Evolutionary conservation across 257 asterid species (phyloP).

Genomic region (Solanum bulbocastanum): DNA sequence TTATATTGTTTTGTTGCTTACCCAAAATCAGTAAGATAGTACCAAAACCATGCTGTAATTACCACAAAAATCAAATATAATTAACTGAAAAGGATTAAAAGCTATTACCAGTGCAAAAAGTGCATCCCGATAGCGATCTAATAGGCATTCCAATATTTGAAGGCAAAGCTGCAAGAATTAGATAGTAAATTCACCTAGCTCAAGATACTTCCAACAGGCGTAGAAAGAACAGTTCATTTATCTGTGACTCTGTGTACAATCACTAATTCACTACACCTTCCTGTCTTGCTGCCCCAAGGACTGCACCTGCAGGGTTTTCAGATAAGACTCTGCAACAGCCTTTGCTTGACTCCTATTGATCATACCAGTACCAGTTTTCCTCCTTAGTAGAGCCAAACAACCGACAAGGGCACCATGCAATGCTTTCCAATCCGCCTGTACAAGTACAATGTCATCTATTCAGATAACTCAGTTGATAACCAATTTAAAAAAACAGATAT

Average conservation of each 20-base stretch:
- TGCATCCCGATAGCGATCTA: conserved; percentile 49
- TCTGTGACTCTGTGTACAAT: not conserved
- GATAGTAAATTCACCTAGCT: not conserved
- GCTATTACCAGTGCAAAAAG: conserved; percentile 50
- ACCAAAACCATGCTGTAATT: not conserved
- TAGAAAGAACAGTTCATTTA: not conserved
- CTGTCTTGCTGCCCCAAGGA: conserved; percentile 84
- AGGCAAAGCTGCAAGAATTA: conserved; percentile 71
- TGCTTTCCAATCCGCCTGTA: conserved; percentile 98
- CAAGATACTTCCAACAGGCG: not conserved
- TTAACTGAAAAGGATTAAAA: not conserved
- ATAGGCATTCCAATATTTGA: conserved; percentile 80
- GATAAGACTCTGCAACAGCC: conserved; percentile 57
- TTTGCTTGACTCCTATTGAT: conserved; percentile 48
- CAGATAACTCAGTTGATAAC: not conserved
- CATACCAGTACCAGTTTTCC: conserved; percentile 54
- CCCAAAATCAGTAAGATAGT: not conserved
- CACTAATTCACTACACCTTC: conserved; percentile 39
- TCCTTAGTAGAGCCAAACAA: conserved; percentile 76
- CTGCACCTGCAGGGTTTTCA: conserved; percentile 62
- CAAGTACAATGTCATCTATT: conserved; percentile 20
- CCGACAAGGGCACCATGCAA: conserved; percentile 91
- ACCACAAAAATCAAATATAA: not conserved
- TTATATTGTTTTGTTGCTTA: not conserved
- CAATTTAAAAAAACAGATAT: not conserved